Conservation (phyloP, 306 rosid genomes). For the Acacia crassicarpa region DNA sequence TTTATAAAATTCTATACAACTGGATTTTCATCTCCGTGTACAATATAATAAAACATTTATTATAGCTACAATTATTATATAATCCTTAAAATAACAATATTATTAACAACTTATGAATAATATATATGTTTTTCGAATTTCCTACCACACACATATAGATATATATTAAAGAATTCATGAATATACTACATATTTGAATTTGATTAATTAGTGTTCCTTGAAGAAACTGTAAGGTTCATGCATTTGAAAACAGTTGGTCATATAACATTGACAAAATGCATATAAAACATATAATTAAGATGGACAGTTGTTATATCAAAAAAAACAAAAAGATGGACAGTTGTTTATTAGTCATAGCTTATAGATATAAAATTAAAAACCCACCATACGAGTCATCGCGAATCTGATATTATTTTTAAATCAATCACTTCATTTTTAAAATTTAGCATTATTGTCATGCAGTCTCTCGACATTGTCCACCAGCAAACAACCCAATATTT, state of each 20-base stretch:
- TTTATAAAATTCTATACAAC: neutral
- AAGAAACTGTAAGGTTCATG: neutral
- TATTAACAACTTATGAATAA: neutral
- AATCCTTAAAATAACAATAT: neutral
- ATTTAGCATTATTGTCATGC: neutral
- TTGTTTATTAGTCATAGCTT: neutral
- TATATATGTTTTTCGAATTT: neutral
- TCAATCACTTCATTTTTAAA: neutral
- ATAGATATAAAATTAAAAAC: neutral
- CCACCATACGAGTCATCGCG: neutral
- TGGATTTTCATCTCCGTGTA: neutral
- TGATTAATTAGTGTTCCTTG: neutral
- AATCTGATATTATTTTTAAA: constrained; percentile 12
- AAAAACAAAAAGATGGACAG: neutral
- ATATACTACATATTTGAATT: neutral
- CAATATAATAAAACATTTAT: neutral
- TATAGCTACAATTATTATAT: too few species aligned
- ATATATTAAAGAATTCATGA: too few species aligned
- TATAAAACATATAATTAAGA: neutral
- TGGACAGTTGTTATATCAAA: neutral
- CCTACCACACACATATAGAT: neutral
- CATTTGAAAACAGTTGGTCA: neutral
- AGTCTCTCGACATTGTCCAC: neutral
- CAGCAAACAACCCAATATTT: neutral
- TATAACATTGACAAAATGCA: neutral